phyloP scores from a whole-genome alignment of 2,329 filamentous ascomycete genomes.

The Sarocladium brachiariae region DNA sequence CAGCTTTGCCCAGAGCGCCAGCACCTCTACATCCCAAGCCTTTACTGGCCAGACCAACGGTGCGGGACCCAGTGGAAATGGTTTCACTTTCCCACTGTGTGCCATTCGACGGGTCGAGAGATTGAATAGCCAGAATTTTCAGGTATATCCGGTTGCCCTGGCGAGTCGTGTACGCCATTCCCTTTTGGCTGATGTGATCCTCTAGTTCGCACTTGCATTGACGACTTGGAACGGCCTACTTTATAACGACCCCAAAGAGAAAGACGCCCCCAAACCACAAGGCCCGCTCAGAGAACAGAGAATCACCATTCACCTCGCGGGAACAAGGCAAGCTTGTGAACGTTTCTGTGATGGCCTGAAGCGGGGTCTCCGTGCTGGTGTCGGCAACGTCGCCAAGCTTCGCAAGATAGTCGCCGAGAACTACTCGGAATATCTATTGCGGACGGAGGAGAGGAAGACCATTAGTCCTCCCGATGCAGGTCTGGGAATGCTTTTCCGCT shows the following conservation, averaged over 20 bases:
- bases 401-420: slow-evolving; percentile 74
- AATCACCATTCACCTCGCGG: slow-evolving; percentile 85
- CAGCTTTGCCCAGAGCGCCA: slow-evolving; percentile 77
- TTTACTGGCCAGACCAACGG: slow-evolving; percentile 93
- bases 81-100: slow-evolving; percentile 89
- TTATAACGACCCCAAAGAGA: slow-evolving; percentile 48
- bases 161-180: not conserved
- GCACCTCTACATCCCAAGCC: slow-evolving; percentile 67
- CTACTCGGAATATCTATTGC: slow-evolving; percentile 81
- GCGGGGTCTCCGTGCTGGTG: slow-evolving; percentile 76
- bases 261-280: slow-evolving; percentile 32
- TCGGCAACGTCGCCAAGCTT: slow-evolving; percentile 81
- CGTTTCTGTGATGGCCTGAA: slow-evolving; percentile 95
- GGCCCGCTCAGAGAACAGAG: slow-evolving; percentile 60
- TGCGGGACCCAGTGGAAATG: slow-evolving; percentile 86
- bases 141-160: slow-evolving; percentile 33
- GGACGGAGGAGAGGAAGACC: slow-evolving; percentile 55
- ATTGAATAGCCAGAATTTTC: slow-evolving; percentile 84
- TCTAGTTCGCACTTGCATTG: slow-evolving; percentile 79
- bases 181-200: slow-evolving; percentile 5
- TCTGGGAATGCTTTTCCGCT: slow-evolving; percentile 84
- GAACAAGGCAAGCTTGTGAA: slow-evolving; percentile 83
- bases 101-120: slow-evolving; percentile 88
- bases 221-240: slow-evolving; percentile 85
- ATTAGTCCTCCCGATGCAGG: slow-evolving; percentile 72